phyloP scores from a whole-genome alignment of 2,329 filamentous ascomycete genomes.

The Clarireedia paspali region DNA sequence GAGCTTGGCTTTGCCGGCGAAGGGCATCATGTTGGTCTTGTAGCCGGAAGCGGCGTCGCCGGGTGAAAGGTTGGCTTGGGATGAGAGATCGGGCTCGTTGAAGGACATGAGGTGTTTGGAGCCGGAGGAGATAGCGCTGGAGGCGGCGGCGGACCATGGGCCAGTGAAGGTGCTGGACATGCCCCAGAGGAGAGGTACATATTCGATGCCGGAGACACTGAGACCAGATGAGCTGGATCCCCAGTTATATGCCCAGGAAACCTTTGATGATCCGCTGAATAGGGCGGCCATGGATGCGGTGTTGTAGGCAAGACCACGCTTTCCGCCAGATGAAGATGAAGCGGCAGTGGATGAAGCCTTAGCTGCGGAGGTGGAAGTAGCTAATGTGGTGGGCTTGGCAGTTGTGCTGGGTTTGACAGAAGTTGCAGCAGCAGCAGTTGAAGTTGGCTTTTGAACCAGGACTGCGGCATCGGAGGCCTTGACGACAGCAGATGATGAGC shows the following conservation, averaged over 20 bases:
- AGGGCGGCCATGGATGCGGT: conserved; percentile 42
- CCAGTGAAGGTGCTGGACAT: conserved; percentile 32
- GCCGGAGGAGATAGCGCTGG: conserved; percentile 45
- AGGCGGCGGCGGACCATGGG: conserved; percentile 44
- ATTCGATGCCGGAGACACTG: conserved; percentile 40
- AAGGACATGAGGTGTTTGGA: conserved; percentile 54
- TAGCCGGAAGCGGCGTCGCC: conserved; percentile 33
- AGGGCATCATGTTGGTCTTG: conserved; percentile 37
- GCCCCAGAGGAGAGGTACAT: conserved; percentile 62
- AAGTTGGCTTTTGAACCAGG: neutral
- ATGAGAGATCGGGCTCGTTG: conserved; percentile 61
- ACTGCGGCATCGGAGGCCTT: neutral
- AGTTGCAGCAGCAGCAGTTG: neutral
- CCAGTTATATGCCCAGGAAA: conserved; percentile 66
- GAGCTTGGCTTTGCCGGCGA: conserved; percentile 35
- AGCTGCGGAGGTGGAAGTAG: neutral
- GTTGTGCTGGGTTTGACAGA: conserved; percentile 1
- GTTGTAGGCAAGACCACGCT: conserved; percentile 67
- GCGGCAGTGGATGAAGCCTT: neutral
- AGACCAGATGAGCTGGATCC: conserved; percentile 36
- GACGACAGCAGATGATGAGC: neutral
- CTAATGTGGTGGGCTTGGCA: conserved; percentile 5
- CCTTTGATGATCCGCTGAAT: conserved; percentile 38
- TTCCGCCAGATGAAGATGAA: conserved; percentile 5
- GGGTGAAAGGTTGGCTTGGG: conserved; percentile 45